Evolutionary conservation across 805 yeast species (phyloP).

Genomic region (Brettanomyces nanus): DNA sequence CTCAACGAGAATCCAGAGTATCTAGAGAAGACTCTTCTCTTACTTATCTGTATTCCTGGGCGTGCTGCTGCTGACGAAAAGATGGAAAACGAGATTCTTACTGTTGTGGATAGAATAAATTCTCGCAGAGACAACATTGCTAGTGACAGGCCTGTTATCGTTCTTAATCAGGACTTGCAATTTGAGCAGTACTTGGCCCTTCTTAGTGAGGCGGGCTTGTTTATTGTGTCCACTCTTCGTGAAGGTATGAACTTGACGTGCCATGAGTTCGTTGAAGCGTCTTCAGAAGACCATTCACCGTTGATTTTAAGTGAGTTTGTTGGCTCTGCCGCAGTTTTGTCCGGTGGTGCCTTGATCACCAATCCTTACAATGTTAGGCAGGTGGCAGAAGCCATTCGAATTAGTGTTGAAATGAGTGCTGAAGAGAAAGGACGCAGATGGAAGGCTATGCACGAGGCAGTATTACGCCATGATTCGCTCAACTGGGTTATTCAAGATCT

Average conservation of each 20-base stretch:
- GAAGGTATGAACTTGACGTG: constrained; percentile 97
- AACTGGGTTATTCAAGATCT: constrained; percentile 64
- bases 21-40: constrained; percentile 60
- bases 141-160: constrained; percentile 72
- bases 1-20: constrained; percentile 64
- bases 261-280: constrained; percentile 83
- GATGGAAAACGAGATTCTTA: constrained; percentile 64
- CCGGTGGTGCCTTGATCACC: constrained; percentile 62
- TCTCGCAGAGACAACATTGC: constrained; percentile 67
- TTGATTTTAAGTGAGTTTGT: constrained; percentile 86
- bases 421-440: constrained; percentile 57
- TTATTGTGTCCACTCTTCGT: constrained; percentile 83
- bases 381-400: constrained; percentile 54
- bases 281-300: constrained; percentile 66
- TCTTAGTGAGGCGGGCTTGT: constrained; percentile 76
- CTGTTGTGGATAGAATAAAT: constrained; percentile 80
- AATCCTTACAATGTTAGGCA: constrained; percentile 85
- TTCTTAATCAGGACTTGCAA: constrained; percentile 80
- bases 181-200: constrained; percentile 87
- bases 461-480: constrained; percentile 60
- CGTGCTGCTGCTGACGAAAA: constrained; percentile 43
- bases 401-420: constrained; percentile 55
- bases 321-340: constrained; percentile 79
- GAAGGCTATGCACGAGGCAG: constrained; percentile 49
- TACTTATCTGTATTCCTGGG: constrained; percentile 72